A percentile compares a stretch with the other conserved stretches of the same genome.
phyloP scores from a whole-genome alignment of 768 basidiomycete species.

The Boletus rubroflammeus region DNA sequence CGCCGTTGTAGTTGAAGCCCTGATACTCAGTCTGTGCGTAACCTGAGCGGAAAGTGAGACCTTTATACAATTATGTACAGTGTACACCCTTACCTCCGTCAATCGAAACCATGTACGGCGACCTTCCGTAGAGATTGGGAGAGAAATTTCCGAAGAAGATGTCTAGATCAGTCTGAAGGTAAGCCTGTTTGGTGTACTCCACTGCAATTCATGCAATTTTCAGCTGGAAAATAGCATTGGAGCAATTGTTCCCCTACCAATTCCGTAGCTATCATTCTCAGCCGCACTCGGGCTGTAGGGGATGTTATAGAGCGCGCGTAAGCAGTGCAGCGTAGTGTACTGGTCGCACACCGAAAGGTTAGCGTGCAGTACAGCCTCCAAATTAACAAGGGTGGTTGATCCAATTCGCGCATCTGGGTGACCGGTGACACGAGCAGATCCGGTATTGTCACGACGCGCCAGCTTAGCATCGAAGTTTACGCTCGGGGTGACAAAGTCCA shows the following conservation, averaged over 20 bases:
- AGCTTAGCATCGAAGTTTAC: constrained; percentile 31
- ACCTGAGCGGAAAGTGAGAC: constrained; percentile 14
- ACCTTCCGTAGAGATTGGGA: constrained; percentile 16
- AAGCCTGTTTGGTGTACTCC: constrained; percentile 34
- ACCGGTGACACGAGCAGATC: constrained; percentile 17
- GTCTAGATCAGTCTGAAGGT: constrained; percentile 26
- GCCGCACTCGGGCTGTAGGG: neutral
- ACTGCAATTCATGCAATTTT: constrained; percentile 8
- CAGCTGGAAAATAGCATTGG: neutral
- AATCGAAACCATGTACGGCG: constrained; percentile 29
- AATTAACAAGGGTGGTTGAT: constrained; percentile 22
- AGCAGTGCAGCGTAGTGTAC: too few species aligned
- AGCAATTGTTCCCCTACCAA: constrained; percentile 16
- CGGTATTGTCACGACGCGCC: constrained; percentile 10
- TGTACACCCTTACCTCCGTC: constrained; percentile 5
- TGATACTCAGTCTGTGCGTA: constrained; percentile 27
- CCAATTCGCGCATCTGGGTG: constrained; percentile 11
- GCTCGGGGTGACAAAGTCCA: constrained; percentile 29
- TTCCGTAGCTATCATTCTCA: constrained; percentile 25
- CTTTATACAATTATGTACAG: too few species aligned
- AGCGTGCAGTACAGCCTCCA: neutral
- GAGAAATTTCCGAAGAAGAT: constrained; percentile 32
- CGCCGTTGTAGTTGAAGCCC: constrained; percentile 27
- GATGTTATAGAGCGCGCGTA: too few species aligned
- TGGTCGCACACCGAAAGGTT: too few species aligned